phyloP scores from a whole-genome alignment of 257 asterid genomes.

The Fraxinus quadrangulata region DNA sequence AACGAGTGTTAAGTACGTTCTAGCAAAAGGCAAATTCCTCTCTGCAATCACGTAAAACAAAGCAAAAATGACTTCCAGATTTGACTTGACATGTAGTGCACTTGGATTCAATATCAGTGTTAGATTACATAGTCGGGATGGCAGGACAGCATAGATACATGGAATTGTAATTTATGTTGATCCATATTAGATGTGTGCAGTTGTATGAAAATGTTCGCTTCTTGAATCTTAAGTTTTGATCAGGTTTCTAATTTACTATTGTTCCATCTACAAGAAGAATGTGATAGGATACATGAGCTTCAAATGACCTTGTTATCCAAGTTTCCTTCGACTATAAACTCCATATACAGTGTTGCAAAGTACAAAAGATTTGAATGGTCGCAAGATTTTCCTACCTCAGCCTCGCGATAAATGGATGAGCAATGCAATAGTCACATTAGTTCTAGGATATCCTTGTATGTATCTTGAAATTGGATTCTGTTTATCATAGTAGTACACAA shows the following conservation, averaged over 20 bases:
- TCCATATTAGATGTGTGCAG: background rate
- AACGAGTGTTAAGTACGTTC: conserved; percentile 41
- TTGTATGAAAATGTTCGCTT: background rate
- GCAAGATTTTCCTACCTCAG: background rate
- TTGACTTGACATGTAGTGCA: background rate
- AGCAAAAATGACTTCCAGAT: background rate
- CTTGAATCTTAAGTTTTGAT: background rate
- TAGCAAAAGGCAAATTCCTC: conserved; percentile 5
- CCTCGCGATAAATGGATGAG: background rate
- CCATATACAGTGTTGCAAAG: background rate
- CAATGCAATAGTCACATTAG: background rate
- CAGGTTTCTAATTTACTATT: no score
- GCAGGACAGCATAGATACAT: background rate
- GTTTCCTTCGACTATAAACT: background rate
- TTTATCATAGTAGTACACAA: background rate
- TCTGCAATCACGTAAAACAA: background rate
- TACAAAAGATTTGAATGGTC: no score
- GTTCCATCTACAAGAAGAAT: no score
- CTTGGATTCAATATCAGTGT: background rate
- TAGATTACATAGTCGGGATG: background rate
- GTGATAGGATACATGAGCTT: no score
- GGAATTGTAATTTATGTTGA: background rate
- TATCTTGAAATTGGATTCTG: background rate
- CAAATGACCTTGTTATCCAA: no score
- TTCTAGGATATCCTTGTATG: background rate